Evolutionary conservation across 441 rosid species (phyloP).

Genomic region (Populus hybrid): DNA sequence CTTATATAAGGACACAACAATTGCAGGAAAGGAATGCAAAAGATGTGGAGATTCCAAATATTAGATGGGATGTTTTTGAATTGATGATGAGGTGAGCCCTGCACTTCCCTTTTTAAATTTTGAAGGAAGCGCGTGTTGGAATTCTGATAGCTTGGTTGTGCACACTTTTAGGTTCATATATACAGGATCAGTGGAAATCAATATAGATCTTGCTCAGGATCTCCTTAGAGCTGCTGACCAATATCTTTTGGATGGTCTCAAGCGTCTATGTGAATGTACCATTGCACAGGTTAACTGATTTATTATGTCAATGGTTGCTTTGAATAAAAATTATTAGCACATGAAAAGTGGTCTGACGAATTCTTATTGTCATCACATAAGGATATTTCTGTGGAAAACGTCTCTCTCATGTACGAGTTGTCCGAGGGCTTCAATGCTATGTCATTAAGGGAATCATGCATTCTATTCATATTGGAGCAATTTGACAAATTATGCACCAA

Average conservation of each 20-base stretch:
- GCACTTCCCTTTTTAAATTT: background rate
- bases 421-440: constrained; percentile 86
- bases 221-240: constrained; percentile 97
- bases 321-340: background rate
- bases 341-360: constrained; percentile 5
- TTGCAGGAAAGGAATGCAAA: constrained; percentile 86
- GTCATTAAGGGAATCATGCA: constrained; percentile 79
- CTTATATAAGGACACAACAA: background rate
- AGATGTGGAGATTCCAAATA: constrained; percentile 93
- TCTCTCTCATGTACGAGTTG: constrained; percentile 85
- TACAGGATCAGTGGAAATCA: constrained; percentile 85
- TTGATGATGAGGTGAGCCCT: constrained; percentile 82
- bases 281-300: constrained; percentile 75
- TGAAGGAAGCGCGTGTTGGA: background rate
- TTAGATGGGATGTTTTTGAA: constrained; percentile 97
- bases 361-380: constrained; percentile 22
- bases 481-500: constrained; percentile 66
- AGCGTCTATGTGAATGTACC: constrained; percentile 86
- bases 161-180: constrained; percentile 68
- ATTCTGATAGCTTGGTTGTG: constrained; percentile 8
- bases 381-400: constrained; percentile 81
- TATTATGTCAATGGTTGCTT: constrained; percentile 7
- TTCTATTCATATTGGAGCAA: constrained; percentile 71
- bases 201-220: constrained; percentile 78
- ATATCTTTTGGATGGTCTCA: constrained; percentile 91